These are phyloP conservation scores for Fistulina hepatica DNA, from an alignment of 1,284 basidiomycete genomes.

Conservation along the genomic window DNA sequence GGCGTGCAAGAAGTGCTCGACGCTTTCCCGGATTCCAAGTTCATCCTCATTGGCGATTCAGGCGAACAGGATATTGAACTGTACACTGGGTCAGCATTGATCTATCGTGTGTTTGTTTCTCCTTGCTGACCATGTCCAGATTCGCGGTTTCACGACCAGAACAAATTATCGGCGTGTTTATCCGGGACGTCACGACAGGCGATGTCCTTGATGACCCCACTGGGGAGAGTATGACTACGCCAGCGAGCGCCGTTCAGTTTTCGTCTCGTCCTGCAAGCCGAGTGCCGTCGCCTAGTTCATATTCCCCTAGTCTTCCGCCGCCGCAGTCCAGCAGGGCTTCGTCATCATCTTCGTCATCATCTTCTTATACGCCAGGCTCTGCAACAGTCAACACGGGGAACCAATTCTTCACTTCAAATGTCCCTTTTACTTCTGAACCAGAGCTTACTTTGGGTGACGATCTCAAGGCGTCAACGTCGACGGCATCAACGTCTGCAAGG, in stretches of 20 bases:
- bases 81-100: conserved; percentile 44
- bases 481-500: conserved; percentile 7
- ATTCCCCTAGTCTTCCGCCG: neutral
- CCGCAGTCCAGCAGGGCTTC: neutral
- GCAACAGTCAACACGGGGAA: neutral
- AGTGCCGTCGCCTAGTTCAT: neutral
- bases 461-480: neutral
- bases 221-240: conserved; percentile 24
- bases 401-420: neutral
- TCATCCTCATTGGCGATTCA: conserved; percentile 79
- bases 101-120: neutral
- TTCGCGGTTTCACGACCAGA: conserved; percentile 57
- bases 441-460: neutral
- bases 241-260: conserved; percentile 2
- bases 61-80: conserved; percentile 87
- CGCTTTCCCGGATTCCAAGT: conserved; percentile 61
- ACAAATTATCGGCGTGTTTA: conserved; percentile 64
- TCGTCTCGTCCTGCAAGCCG: neutral
- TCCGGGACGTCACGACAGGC: conserved; percentile 54
- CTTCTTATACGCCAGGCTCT: neutral
- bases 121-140: conserved; percentile 15
- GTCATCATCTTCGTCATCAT: too few species aligned
- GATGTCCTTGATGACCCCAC: conserved; percentile 47
- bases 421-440: too few species aligned
- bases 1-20: conserved; percentile 74